A percentile compares a stretch with the other conserved stretches of the same genome.
These are phyloP conservation scores for Exophiala viscosa DNA, from an alignment of 2,329 filamentous ascomycete genomes.

Conservation along the genomic window DNA sequence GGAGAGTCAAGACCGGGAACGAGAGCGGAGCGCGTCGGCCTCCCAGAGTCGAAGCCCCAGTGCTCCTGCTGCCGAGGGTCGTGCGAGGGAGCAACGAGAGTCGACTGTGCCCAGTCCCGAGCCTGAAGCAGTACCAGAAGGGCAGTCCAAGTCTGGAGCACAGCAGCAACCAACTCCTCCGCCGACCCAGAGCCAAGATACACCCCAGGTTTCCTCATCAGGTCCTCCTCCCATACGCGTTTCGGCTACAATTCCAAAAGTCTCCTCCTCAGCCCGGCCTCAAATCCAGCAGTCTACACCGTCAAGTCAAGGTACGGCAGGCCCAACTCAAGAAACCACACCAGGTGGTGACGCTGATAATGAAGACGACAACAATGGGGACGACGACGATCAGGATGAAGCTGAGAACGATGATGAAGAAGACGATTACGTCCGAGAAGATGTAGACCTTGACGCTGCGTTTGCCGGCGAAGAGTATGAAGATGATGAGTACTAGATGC, in stretches of 20 bases:
- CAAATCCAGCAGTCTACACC: not conserved
- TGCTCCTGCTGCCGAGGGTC: not conserved
- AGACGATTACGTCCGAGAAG: constrained; percentile 10
- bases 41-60: constrained; percentile 10
- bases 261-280: not conserved
- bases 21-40: constrained; percentile 4
- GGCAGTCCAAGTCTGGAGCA: not conserved
- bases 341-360: constrained; percentile 9
- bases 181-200: not conserved
- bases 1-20: not conserved
- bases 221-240: not conserved
- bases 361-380: constrained; percentile 11
- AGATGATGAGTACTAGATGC: not conserved
- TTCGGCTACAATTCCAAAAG: not conserved
- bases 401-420: constrained; percentile 9
- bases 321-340: constrained; percentile 1
- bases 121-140: not conserved
- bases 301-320: not conserved
- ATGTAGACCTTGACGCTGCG: constrained; percentile 21
- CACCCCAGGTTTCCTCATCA: too few relatives aligned
- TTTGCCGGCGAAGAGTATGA: constrained; percentile 22
- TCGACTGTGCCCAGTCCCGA: constrained; percentile 6
- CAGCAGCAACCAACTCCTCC: not conserved
- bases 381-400: constrained; percentile 12
- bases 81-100: not conserved